A percentile compares a stretch with the other conserved stretches of the same genome.
Conservation (phyloP, 176 grass and related monocot species). For the Eremochloa ophiuroides region DNA sequence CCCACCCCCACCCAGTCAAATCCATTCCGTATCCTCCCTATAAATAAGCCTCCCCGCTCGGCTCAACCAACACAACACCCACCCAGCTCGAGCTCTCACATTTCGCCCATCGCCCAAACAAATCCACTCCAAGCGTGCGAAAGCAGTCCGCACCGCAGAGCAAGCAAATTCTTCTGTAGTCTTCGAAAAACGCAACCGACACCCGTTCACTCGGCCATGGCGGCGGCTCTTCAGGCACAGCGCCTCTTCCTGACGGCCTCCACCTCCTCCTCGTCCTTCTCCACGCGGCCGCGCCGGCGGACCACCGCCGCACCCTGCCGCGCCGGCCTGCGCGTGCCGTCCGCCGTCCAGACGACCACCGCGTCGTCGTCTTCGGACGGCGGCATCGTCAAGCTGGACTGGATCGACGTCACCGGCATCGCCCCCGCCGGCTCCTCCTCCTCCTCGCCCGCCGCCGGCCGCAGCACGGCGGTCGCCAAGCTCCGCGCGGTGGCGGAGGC, state of each 20-base stretch:
- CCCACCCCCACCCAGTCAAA: not conserved
- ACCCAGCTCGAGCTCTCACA: too few relatives aligned
- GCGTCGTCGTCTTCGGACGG: not conserved
- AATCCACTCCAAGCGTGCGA: too few relatives aligned
- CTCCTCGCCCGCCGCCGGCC: not conserved
- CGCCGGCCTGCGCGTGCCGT: not conserved
- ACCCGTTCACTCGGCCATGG: too few relatives aligned
- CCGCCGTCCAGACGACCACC: not conserved
- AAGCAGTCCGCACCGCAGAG: too few relatives aligned
- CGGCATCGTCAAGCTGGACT: not conserved
- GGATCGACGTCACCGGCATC: not conserved
- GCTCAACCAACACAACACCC: too few relatives aligned
- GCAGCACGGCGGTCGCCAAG: not conserved
- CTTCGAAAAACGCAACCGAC: too few relatives aligned
- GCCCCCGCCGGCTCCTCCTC: not conserved
- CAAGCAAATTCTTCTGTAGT: too few relatives aligned
- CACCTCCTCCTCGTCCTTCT: not conserved
- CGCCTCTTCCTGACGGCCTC: conserved; percentile 3
- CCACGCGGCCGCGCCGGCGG: not conserved
- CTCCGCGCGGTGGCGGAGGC: conserved; percentile 43
- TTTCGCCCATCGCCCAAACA: too few relatives aligned
- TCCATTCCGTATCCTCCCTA: too few relatives aligned
- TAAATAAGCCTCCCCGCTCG: too few relatives aligned
- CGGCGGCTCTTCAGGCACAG: conserved; percentile 1
- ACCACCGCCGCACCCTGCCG: not conserved